phyloP scores from a whole-genome alignment of 192 early-diverging fungal species.

The Coemansia asiatica region DNA sequence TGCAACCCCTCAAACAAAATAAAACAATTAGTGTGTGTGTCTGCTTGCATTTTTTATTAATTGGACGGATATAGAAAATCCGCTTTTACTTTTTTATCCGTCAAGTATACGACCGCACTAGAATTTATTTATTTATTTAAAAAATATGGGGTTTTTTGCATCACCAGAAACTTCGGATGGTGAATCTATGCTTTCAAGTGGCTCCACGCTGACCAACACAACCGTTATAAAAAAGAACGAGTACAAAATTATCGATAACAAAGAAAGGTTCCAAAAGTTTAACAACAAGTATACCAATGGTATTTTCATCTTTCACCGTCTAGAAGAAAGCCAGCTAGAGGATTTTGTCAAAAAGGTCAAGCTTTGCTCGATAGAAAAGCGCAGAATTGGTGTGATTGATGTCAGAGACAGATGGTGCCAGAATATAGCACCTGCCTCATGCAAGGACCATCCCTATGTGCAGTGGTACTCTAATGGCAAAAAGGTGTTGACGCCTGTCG shows the following conservation, averaged over 20 bases:
- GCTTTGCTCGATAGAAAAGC: not conserved
- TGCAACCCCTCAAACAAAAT: too few species aligned
- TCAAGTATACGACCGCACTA: not conserved
- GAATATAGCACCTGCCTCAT: conserved; percentile 3
- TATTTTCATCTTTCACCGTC: conserved; percentile 8
- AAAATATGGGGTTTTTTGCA: not conserved
- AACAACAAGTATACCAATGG: conserved; percentile 3
- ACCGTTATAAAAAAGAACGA: not conserved
- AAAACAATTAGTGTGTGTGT: not conserved
- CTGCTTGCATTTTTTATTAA: not conserved
- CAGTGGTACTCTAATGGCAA: conserved; percentile 11
- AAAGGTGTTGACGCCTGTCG: not conserved
- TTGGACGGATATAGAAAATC: not conserved
- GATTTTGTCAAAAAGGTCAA: conserved; percentile 2
- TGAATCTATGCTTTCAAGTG: not conserved
- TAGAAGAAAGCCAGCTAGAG: not conserved
- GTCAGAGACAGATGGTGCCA: conserved; percentile 7
- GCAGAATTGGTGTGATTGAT: conserved; percentile 10
- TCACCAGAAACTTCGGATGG: conserved; percentile 7
- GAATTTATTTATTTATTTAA: not conserved
- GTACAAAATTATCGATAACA: conserved; percentile 7
- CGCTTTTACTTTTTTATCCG: not conserved
- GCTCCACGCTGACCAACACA: not conserved
- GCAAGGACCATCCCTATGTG: conserved; percentile 13
- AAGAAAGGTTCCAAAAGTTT: conserved; percentile 10